Conservation (phyloP, 305 asterid species). For the Fraxinus velutina region DNA sequence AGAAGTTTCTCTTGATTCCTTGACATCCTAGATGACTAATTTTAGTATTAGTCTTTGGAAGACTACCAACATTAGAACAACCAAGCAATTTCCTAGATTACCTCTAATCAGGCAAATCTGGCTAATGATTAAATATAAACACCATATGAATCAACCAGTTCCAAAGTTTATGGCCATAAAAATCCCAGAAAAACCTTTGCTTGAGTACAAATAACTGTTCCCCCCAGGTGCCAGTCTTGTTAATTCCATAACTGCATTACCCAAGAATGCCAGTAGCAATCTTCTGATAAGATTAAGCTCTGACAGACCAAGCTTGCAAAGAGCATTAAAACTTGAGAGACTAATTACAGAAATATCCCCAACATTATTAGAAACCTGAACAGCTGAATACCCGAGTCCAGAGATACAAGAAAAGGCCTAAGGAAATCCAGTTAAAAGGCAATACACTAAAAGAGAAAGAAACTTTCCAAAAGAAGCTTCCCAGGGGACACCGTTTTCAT, state of each 20-base stretch:
- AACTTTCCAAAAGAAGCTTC: background rate
- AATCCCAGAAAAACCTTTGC: background rate
- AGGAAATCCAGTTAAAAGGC: background rate
- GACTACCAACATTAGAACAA: background rate
- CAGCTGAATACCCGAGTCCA: background rate
- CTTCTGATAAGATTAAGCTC: background rate
- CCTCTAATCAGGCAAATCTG: background rate
- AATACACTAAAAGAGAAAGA: background rate
- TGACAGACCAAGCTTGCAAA: background rate
- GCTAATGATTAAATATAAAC: background rate
- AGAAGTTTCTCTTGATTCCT: background rate
- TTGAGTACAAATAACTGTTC: background rate
- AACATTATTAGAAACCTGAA: background rate
- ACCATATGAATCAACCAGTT: background rate
- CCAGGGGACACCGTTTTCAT: background rate
- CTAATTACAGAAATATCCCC: background rate
- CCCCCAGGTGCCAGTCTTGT: background rate
- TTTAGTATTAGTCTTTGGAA: background rate
- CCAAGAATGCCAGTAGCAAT: background rate
- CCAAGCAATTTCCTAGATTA: background rate
- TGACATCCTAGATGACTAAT: background rate
- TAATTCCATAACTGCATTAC: background rate
- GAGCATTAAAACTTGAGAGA: background rate
- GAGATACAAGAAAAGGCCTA: background rate
- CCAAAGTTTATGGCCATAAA: background rate